Percentiles rank a stretch among this genome's conserved stretches.
phyloP scores from a whole-genome alignment of 805 yeast species.

The Priceomyces medius region DNA sequence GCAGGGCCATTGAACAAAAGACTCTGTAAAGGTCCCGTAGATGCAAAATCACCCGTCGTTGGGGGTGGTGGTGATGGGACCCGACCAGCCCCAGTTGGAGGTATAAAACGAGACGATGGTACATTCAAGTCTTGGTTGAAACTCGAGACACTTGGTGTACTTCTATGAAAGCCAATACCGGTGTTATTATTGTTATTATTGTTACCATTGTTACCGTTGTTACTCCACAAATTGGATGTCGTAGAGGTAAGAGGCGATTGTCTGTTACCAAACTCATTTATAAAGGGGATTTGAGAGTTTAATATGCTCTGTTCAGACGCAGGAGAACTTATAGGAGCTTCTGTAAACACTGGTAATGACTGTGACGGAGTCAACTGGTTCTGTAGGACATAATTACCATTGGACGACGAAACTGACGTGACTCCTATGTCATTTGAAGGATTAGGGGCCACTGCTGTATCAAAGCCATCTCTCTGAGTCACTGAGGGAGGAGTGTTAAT shows the following conservation, averaged over 20 bases:
- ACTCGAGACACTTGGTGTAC: slow-evolving; percentile 1
- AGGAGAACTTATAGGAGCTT: background rate
- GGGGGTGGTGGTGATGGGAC: background rate
- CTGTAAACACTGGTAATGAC: background rate
- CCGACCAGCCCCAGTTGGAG: background rate
- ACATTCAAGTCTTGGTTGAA: slow-evolving; percentile 5
- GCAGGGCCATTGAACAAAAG: background rate
- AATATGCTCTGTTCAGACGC: background rate
- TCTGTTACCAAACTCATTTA: slow-evolving; percentile 2
- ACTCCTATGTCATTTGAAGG: background rate
- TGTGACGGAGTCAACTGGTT: slow-evolving; percentile 3
- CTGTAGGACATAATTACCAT: background rate
- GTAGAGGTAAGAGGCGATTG: slow-evolving; percentile 2
- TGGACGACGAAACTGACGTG: background rate
- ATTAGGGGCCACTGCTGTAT: background rate
- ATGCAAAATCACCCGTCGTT: background rate
- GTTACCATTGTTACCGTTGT: background rate
- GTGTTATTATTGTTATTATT: background rate
- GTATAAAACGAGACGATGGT: background rate
- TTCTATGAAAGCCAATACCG: background rate
- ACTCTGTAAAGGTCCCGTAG: background rate
- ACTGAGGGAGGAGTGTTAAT: too few relatives aligned
- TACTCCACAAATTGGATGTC: slow-evolving; percentile 1
- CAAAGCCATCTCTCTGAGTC: background rate
- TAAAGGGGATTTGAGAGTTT: background rate